Evolutionary conservation across 2,329 filamentous ascomycete genomes (phyloP).

Genomic region (Ophiosphaerella herpotricha): DNA sequence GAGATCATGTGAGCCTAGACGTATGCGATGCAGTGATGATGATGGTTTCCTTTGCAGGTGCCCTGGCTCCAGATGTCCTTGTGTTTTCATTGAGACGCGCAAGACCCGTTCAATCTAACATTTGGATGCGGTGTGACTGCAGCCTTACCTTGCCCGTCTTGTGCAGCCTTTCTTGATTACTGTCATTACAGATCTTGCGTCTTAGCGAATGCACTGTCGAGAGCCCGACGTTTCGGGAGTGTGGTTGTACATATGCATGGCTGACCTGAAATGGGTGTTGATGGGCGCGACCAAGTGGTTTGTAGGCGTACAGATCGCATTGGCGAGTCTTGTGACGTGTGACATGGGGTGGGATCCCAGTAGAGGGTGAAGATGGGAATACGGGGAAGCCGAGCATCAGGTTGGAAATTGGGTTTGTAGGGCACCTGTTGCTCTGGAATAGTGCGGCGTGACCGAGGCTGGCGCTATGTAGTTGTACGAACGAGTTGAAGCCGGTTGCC

Average conservation of each 20-base stretch:
- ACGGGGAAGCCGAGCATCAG: not conserved
- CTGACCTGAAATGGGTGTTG: not conserved
- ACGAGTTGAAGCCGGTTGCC: too few relatives aligned
- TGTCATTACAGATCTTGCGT: not conserved
- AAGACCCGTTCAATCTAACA: not conserved
- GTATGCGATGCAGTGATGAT: too few relatives aligned
- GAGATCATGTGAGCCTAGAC: too few relatives aligned
- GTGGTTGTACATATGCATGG: not conserved
- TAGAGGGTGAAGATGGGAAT: not conserved
- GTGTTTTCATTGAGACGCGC: not conserved
- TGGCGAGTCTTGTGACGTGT: not conserved
- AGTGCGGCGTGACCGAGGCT: too few relatives aligned
- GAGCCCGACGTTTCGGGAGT: not conserved
- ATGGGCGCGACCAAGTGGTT: not conserved
- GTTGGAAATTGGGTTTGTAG: not conserved
- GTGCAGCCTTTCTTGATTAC: too few relatives aligned
- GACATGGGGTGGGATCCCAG: not conserved
- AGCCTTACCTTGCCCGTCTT: too few relatives aligned
- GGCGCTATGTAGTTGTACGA: too few relatives aligned
- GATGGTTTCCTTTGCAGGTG: not conserved
- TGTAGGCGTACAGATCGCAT: not conserved
- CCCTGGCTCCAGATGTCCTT: slow-evolving; percentile 10
- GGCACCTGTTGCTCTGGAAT: not conserved
- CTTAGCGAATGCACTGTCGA: not conserved
- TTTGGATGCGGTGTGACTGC: too few relatives aligned